These are phyloP conservation scores for Alternaria conjuncta DNA, from an alignment of 2,329 filamentous ascomycete species.

Conservation along the genomic window DNA sequence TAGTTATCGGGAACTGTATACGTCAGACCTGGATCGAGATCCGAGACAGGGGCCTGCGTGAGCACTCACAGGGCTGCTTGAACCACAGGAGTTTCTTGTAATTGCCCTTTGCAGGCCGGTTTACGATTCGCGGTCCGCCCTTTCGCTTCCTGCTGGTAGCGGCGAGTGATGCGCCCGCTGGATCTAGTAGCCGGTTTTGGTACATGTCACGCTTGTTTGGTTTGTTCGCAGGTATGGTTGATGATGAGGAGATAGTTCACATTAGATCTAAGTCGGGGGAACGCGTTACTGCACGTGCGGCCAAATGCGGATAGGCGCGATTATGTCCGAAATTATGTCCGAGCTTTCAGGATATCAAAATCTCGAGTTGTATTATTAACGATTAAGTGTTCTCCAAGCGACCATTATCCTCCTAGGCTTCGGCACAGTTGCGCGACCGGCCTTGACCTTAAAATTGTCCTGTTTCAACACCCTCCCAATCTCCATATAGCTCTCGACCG, in stretches of 20 bases:
- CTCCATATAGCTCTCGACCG: slow-evolving; percentile 78
- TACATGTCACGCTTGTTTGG: slow-evolving; percentile 12
- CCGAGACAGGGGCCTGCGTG: neutral
- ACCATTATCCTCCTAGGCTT: slow-evolving; percentile 60
- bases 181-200: slow-evolving; percentile 18
- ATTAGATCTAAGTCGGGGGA: neutral
- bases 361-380: slow-evolving; percentile 6
- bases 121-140: slow-evolving; percentile 66
- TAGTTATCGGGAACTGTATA: slow-evolving; percentile 92
- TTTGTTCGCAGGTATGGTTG: neutral
- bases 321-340: slow-evolving; percentile 5
- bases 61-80: slow-evolving; percentile 81
- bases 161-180: slow-evolving; percentile 17
- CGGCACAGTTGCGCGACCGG: slow-evolving; percentile 56
- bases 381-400: slow-evolving; percentile 63
- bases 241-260: neutral
- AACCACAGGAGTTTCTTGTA: slow-evolving; percentile 99
- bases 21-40: slow-evolving; percentile 3
- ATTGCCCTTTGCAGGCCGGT: slow-evolving; percentile 71
- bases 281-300: neutral
- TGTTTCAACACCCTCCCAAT: slow-evolving; percentile 69
- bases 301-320: neutral
- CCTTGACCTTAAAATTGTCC: slow-evolving; percentile 53
- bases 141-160: slow-evolving; percentile 51
- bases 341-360: neutral